Base-by-base conservation (phyloP, 495 filamentous ascomycete species). In the Penicillium malachiteum region DNA sequence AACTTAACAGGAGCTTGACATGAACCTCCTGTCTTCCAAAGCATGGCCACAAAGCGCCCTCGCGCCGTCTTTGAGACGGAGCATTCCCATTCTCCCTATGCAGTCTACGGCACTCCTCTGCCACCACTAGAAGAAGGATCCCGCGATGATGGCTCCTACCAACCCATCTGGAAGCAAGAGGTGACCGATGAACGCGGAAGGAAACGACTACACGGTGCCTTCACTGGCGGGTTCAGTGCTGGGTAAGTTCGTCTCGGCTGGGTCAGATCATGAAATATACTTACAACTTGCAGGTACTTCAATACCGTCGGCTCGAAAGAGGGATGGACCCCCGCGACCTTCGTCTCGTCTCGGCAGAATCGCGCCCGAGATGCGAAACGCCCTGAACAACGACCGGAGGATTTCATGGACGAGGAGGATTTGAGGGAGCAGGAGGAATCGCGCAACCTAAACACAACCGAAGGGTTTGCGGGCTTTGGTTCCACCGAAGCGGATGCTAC, bases 391-490 rank as follows among this genome's bases (percentile, higher is more conserved):
- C 84, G 85, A 32, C 80, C 86, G 8, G 93, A 97, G 62, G 94
- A 98, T 66, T 97, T 91, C 57, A 98, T 98, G 94, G 94, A 98
- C 58, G 95, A 96, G 57, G 95, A 98, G 71, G 94, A 98, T 71
- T 74, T 96, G 10, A 87, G 89, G 10, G 93, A 96, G 59, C 87
- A 87, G 2, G 92, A 86, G 48, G 92, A 96, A 70, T 79, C 85
- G 3, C 80, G 81, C 58, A 80, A 78, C 44, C 68, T 97, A 32
- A 83, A 92, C 61, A 96, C 88, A 0, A 75, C 82, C 1, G 74
- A 83, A 31, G 81, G 77, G 0, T 97, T 92, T 67, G 79, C 90
- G 7, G 90, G 89, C 0, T 77, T 97, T 14, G 94, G 94, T 1
- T 79, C 84, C 30, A 85, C 86, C 7, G 80, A 84, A 21, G 68